Evolutionary conservation across 495 filamentous ascomycete genomes (phyloP), one percentile per base, ranked within the genome.

Genomic region (Ramalina peruviana): DNA sequence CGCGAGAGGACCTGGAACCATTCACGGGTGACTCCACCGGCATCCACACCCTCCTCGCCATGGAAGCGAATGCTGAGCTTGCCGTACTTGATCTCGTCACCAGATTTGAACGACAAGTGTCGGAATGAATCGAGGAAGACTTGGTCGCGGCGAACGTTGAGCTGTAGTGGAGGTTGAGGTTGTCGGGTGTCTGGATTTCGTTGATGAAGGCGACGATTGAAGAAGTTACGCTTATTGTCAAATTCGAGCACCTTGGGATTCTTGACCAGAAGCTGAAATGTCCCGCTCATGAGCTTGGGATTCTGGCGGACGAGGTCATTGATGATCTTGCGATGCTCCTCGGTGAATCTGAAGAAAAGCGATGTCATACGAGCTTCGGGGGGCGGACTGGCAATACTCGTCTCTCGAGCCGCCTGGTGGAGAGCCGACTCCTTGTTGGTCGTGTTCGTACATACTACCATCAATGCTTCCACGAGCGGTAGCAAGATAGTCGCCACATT

Each of bases 151-250:
- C 92, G 85, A 46, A 97, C 85, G 55, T 76, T 79, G 40, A 99
- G 77, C 63, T 96, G 89, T 43, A 99, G 72, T 50, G 93, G 74
- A 50, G 82, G 81, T 55, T 86, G 79, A 23, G 80, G 65, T 51
- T 81, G 74, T 53, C 80, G 70, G 54, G 76, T 72, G 54, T 84
- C 77, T 12, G 74, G 73, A 6, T 70, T 72, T 48, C 89, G 85
- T 36, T 79, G 74, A 63, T 97, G 92, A 17, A 99, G 75, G 55
- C 85, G 85, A 40, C 93, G 85, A 64, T 77, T 96, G 71, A 99
- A 99, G 75, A 92, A 99, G 64, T 93, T 96, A 57, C 93, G 89
- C 74, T 99, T 99, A 69, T 97, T 99, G 64, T 99, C 92, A 59
- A 99, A 99, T 58, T 99, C 92, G 42, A 99, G 67, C 13, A 99